These are phyloP conservation scores for Naganishia sp. DNA, from an alignment of 1,284 basidiomycete species.

Conservation along the genomic window DNA sequence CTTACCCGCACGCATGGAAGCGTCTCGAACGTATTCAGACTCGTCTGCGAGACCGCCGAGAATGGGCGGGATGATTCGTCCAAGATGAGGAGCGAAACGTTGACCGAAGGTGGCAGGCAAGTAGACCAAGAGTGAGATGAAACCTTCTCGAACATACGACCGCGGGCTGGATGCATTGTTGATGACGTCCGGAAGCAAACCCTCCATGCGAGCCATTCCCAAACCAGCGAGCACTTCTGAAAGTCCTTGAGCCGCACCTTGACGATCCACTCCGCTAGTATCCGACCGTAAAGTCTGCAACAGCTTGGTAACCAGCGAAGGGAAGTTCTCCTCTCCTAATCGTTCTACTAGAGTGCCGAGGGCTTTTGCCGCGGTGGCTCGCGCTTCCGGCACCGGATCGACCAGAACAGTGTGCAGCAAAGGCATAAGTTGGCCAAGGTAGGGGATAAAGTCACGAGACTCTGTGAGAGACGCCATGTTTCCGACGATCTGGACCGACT, in stretches of 20 bases:
- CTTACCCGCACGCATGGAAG: constrained; percentile 96
- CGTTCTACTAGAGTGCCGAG: constrained; percentile 97
- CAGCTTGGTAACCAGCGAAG: constrained; percentile 88
- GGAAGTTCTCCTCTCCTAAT: constrained; percentile 92
- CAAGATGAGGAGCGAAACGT: constrained; percentile 92
- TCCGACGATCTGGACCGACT: constrained; percentile 94
- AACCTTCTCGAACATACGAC: constrained; percentile 93
- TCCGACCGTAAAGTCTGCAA: constrained; percentile 89
- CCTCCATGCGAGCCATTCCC: constrained; percentile 95
- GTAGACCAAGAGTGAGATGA: constrained; percentile 96
- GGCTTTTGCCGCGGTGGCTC: constrained; percentile 94
- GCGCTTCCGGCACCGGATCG: constrained; percentile 93
- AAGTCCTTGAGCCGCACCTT: constrained; percentile 94
- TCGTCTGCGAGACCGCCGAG: constrained; percentile 88
- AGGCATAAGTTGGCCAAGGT: constrained; percentile 82
- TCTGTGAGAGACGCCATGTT: constrained; percentile 94
- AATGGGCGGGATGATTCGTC: constrained; percentile 92
- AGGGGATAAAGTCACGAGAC: constrained; percentile 95
- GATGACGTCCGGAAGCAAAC: constrained; percentile 90
- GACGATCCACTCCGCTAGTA: constrained; percentile 91
- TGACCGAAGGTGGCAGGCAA: constrained; percentile 91
- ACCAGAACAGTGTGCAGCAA: constrained; percentile 90
- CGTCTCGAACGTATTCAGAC: constrained; percentile 91
- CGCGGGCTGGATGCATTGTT: constrained; percentile 85
- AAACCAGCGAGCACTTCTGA: constrained; percentile 93